These are phyloP conservation scores for Suillus hirtellus DNA, from an alignment of 768 basidiomycete genomes.

Conservation along the genomic window DNA sequence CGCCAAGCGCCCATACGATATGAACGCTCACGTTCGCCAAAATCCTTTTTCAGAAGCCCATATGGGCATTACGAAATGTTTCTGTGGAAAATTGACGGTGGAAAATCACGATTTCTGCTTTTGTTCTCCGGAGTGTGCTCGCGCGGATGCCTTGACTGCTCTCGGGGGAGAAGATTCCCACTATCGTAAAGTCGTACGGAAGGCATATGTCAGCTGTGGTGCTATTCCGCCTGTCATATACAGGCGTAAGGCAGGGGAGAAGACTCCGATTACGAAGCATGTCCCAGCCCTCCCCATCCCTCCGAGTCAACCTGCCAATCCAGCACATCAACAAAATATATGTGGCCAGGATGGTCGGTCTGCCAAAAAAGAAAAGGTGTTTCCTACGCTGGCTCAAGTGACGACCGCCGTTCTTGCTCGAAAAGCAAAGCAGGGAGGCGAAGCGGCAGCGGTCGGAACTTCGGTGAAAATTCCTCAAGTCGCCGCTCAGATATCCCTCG, in stretches of 20 bases:
- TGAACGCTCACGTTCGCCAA: background rate
- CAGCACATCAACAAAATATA: background rate
- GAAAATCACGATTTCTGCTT: conserved; percentile 11
- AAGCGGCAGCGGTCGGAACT: too few species aligned
- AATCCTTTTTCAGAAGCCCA: background rate
- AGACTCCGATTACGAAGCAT: background rate
- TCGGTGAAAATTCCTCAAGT: background rate
- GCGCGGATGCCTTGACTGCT: conserved; percentile 1
- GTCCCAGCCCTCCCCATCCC: background rate
- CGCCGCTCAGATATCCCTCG: background rate
- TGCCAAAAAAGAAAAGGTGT: background rate
- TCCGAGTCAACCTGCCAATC: background rate
- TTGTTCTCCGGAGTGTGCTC: conserved; percentile 10
- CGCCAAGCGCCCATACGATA: background rate
- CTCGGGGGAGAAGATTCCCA: conserved; percentile 4
- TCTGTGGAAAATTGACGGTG: conserved; percentile 5
- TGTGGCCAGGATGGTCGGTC: background rate
- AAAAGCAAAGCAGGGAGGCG: background rate
- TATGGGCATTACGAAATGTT: background rate
- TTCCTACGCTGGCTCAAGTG: background rate
- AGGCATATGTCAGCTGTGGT: conserved; percentile 3
- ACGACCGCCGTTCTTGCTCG: conserved; percentile 1
- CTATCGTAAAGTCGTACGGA: conserved; percentile 8
- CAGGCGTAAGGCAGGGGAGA: background rate
- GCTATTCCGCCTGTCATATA: too few species aligned